A percentile compares a stretch with the other conserved stretches of the same genome.
phyloP scores from a whole-genome alignment of 257 asterid genomes.

The Solanum corneliomulleri region DNA sequence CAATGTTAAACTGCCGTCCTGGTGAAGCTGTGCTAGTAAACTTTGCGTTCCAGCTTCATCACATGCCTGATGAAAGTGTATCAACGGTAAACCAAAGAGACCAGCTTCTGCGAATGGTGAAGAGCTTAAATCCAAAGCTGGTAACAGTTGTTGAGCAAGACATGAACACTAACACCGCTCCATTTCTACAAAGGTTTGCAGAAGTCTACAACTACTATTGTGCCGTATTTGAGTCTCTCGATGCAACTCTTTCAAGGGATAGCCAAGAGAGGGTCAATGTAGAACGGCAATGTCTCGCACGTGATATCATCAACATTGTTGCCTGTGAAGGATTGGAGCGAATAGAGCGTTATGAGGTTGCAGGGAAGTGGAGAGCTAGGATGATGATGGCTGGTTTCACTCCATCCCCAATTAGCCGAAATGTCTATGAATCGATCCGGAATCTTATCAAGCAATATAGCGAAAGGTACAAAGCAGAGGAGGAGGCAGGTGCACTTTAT shows the following conservation, averaged over 20 bases:
- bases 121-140: conserved; percentile 61
- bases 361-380: conserved; percentile 96
- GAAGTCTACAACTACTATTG: conserved; percentile 70
- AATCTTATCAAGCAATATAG: conserved; percentile 55
- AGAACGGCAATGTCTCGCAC: conserved; percentile 86
- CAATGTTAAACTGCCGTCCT: conserved; percentile 38
- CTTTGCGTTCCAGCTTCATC: conserved; percentile 97
- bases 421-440: conserved; percentile 45
- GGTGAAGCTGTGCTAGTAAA: conserved; percentile 70
- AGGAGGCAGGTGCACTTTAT: conserved; percentile 66
- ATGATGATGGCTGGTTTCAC: conserved; percentile 94
- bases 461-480: conserved; percentile 52
- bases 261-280: conserved; percentile 83
- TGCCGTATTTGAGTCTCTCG: conserved; percentile 77
- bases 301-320: conserved; percentile 73
- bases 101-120: conserved; percentile 86
- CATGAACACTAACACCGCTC: conserved; percentile 82
- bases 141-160: conserved; percentile 91
- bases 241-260: conserved; percentile 62
- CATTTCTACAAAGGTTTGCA: conserved; percentile 62
- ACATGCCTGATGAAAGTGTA: conserved; percentile 93
- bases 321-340: conserved; percentile 95
- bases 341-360: conserved; percentile 83
- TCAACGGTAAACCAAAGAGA: conserved; percentile 67
- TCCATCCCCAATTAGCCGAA: conserved; percentile 48